Evolutionary conservation across 2,329 filamentous ascomycete species (phyloP).

Genomic region (Xylariomycetidae sp.): DNA sequence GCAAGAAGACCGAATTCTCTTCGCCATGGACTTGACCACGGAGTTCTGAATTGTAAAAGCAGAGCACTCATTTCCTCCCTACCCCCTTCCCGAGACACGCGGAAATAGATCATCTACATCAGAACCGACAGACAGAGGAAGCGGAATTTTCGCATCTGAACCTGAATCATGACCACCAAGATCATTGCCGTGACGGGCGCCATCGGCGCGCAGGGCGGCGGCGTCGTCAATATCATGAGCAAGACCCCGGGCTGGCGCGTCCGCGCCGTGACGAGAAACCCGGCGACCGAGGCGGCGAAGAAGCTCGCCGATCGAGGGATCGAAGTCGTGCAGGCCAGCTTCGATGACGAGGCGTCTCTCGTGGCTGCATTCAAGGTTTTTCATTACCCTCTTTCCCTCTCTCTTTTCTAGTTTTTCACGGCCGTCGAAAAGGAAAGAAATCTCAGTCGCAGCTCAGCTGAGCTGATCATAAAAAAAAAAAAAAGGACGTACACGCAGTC

Average conservation of each 20-base stretch:
- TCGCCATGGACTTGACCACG: no score
- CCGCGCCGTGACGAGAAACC: constrained; percentile 6
- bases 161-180: constrained; percentile 1
- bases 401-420: background rate
- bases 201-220: constrained; percentile 6
- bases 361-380: constrained; percentile 3
- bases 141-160: constrained; percentile 1
- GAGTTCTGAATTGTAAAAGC: background rate
- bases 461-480: no score
- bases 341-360: constrained; percentile 8
- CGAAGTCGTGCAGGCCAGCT: constrained; percentile 3
- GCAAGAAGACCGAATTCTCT: no score
- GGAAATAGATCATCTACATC: background rate
- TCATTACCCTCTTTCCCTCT: background rate
- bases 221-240: constrained; percentile 8
- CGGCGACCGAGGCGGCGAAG: constrained; percentile 2
- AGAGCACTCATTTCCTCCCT: background rate
- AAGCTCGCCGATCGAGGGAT: constrained; percentile 4
- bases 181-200: constrained; percentile 7
- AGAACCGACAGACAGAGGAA: no score
- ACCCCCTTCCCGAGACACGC: background rate
- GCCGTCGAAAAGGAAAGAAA: background rate
- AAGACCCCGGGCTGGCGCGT: constrained; percentile 8
- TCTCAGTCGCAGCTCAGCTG: no score
- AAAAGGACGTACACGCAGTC: constrained; percentile 17